phyloP scores from a whole-genome alignment of 2,329 filamentous ascomycete species.

The Nannizzia gypsea region DNA sequence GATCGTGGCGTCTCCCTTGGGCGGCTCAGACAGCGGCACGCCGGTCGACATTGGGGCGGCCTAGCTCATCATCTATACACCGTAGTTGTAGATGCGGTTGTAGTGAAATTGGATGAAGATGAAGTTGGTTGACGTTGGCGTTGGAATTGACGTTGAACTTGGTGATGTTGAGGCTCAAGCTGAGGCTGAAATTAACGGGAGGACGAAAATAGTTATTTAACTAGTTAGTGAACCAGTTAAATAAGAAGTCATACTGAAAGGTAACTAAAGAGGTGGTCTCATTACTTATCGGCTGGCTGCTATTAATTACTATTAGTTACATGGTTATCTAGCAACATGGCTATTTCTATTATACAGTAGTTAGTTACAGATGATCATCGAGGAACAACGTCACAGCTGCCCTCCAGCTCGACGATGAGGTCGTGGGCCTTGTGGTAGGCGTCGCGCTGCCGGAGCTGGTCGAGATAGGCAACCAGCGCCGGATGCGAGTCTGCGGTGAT shows the following conservation, averaged over 20 bases:
- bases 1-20: conserved; percentile 7
- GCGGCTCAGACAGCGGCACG: background rate
- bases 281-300: no score
- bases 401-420: background rate
- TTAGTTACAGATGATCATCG: background rate
- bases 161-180: no score
- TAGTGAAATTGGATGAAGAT: background rate
- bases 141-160: no score
- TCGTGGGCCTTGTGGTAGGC: conserved; percentile 21
- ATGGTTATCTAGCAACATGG: no score
- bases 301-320: no score
- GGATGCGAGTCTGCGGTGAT: conserved; percentile 30
- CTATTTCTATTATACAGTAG: no score
- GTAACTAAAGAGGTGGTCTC: no score
- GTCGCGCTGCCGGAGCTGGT: conserved; percentile 20
- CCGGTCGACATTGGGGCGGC: background rate
- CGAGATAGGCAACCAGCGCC: conserved; percentile 17
- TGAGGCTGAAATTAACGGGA: no score
- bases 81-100: background rate
- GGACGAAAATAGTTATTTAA: no score
- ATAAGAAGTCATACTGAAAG: no score
- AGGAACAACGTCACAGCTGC: background rate
- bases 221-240: no score
- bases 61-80: background rate
- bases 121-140: no score